Percentiles rank a stretch among this genome's conserved stretches.
phyloP scores from a whole-genome alignment of 2,329 filamentous ascomycete genomes.

The Trichoderma sp. region DNA sequence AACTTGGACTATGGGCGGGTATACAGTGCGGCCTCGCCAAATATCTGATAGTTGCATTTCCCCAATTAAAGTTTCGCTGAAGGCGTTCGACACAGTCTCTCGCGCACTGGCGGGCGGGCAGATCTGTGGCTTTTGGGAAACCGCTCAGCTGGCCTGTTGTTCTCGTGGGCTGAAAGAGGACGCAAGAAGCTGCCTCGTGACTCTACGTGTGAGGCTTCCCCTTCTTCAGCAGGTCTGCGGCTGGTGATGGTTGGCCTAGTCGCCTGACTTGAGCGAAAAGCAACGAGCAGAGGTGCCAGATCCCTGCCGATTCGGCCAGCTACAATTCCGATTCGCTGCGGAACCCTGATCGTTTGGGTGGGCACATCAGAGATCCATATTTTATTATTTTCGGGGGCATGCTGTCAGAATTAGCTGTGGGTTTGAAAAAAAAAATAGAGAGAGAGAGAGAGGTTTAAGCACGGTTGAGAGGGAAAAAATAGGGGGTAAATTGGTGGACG shows the following conservation, averaged over 20 bases:
- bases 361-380: conserved; percentile 19
- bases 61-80: not conserved
- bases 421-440: not conserved
- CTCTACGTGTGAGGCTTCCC: conserved; percentile 2
- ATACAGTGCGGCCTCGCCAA: not conserved
- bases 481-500: not conserved
- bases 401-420: conserved; percentile 14
- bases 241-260: not conserved
- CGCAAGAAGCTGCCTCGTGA: conserved; percentile 3
- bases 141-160: conserved; percentile 8
- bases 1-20: not conserved
- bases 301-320: conserved; percentile 13
- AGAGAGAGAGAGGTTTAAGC: not conserved
- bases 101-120: not conserved
- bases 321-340: conserved; percentile 20
- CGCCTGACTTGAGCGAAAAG: conserved; percentile 16
- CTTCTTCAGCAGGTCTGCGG: not conserved
- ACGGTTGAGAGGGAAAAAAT: not conserved
- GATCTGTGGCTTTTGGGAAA: not conserved
- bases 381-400: not conserved
- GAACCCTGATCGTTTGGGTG: not conserved
- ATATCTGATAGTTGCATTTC: conserved; percentile 16
- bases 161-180: not conserved
- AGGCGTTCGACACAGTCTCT: not conserved
- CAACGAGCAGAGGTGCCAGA: not conserved